Conservation (phyloP, 345 rosid species). For the Physaria fendleri region DNA sequence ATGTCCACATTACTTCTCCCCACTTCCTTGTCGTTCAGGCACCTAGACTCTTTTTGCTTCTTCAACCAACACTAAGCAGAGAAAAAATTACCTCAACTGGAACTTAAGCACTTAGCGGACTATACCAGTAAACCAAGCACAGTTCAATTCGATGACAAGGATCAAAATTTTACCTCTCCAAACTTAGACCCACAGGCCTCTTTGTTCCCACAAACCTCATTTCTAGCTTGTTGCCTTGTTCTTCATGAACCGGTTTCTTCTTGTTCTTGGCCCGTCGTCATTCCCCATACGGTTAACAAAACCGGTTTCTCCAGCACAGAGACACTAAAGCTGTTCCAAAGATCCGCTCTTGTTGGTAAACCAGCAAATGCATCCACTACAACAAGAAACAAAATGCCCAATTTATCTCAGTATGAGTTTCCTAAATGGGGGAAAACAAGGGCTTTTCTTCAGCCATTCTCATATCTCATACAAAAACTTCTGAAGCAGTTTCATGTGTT, state of each 20-base stretch:
- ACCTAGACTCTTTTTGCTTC: conserved; percentile 72
- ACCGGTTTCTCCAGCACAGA: conserved; percentile 67
- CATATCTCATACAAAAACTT: conserved; percentile 47
- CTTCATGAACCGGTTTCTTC: conserved; percentile 17
- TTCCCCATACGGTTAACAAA: conserved; percentile 43
- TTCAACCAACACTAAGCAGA: conserved; percentile 89
- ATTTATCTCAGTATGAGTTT: not conserved
- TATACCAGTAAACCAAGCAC: not conserved
- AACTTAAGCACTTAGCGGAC: conserved; percentile 6
- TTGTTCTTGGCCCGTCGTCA: conserved; percentile 29
- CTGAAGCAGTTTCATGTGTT: conserved; percentile 74
- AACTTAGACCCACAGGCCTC: conserved; percentile 71
- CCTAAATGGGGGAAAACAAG: conserved; percentile 3
- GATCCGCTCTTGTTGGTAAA: conserved; percentile 68
- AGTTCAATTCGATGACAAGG: not conserved
- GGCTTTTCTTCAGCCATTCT: conserved; percentile 5
- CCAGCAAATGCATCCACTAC: conserved; percentile 53
- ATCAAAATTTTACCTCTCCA: conserved; percentile 64
- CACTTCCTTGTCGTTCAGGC: conserved; percentile 66
- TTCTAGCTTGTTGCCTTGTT: not conserved
- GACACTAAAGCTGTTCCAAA: conserved; percentile 75
- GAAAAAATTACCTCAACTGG: not conserved
- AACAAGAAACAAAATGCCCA: conserved; percentile 14
- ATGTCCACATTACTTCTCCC: conserved; percentile 71
- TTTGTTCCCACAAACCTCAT: conserved; percentile 55